A percentile compares a stretch with the other conserved stretches of the same genome.
Evolutionary conservation across 495 filamentous ascomycete species (phyloP).

Genomic region (Aspergillus nanangensis): DNA sequence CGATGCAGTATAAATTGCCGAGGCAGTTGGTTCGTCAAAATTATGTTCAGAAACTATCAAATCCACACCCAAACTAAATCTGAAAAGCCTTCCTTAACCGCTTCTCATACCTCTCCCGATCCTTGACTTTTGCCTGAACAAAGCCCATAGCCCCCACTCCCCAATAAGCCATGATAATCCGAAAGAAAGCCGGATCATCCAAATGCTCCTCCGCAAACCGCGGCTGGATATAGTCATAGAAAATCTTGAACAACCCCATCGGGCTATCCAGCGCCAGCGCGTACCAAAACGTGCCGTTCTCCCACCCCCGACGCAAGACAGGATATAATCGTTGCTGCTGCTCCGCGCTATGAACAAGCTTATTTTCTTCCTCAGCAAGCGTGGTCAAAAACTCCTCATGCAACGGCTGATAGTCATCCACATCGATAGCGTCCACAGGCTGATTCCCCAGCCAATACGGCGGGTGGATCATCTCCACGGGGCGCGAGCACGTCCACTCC

Average conservation of each 20-base stretch:
- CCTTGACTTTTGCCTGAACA: constrained; percentile 13
- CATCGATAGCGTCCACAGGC: constrained; percentile 17
- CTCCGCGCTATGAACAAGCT: neutral
- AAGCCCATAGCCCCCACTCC: constrained; percentile 8
- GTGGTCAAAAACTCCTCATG: constrained; percentile 16
- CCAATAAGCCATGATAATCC: constrained; percentile 21
- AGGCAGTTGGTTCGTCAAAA: too few species aligned
- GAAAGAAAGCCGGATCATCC: constrained; percentile 8
- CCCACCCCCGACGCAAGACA: constrained; percentile 13
- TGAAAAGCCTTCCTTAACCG: constrained; percentile 13
- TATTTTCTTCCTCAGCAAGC: constrained; percentile 12
- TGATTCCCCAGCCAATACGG: constrained; percentile 29
- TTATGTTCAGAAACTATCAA: too few species aligned
- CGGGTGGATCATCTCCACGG: constrained; percentile 28
- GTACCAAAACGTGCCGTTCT: constrained; percentile 22
- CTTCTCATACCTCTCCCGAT: constrained; percentile 17
- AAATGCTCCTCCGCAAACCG: constrained; percentile 13
- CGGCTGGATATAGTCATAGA: constrained; percentile 25
- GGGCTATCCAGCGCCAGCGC: constrained; percentile 20
- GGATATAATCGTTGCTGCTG: neutral
- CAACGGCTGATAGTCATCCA: constrained; percentile 11
- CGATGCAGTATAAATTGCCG: too few species aligned
- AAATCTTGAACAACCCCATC: constrained; percentile 13
- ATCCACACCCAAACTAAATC: neutral
- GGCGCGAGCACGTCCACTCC: constrained; percentile 34